Base-by-base conservation (phyloP, 306 rosid genomes). In the Vigna trinervia region DNA sequence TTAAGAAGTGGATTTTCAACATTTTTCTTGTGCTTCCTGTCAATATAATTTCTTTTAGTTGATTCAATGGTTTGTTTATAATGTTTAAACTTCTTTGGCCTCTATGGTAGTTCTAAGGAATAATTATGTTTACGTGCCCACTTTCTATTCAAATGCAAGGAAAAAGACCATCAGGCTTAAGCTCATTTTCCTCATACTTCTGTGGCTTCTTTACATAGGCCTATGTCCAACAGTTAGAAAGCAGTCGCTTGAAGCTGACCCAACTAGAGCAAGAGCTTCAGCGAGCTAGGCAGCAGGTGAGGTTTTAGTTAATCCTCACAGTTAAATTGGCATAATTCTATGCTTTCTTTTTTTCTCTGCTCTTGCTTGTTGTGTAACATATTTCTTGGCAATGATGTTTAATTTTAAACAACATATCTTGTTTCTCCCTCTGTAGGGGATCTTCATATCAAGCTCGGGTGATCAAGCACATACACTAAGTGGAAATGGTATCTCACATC, bases 211-310 rank as follows among this genome's bases (percentile, higher is more conserved):
- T 15, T 69, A 11, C 76, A 58, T 69, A 95, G 99, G 99, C 97
- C 17, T 92, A 95, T 78, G 99, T 95, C 71, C 99, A 95, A 86
- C 99, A 92, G 64, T 69, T 95, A 83, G 99, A 95, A 86, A 92
- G 91, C 77, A 95, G 99, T 86, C 96, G 99, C 58, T 87, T 95
- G 88, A 95, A 95, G 89, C 79, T 95, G 80, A 95, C 94, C 54
- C 97, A 92, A 68, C 85, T 95, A 46, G 99, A 95, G 89, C 99
- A 95, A 84, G 99, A 95, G 92, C 99, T 95, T 71, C 99, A 92
- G 80, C 90, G 99, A 75, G 99, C 99, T 17, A 83, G 99, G 48
- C 97, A 92, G 82, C 99, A 95, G 97, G 99, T 95, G 75, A 71
- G 59, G 52, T 73, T 76, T 34, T 64, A 45, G 58, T 70, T 54